Evolutionary conservation across 2,329 filamentous ascomycete species (phyloP), one percentile per base, ranked within the genome.

Genomic region (Elsinoe ampelina): DNA sequence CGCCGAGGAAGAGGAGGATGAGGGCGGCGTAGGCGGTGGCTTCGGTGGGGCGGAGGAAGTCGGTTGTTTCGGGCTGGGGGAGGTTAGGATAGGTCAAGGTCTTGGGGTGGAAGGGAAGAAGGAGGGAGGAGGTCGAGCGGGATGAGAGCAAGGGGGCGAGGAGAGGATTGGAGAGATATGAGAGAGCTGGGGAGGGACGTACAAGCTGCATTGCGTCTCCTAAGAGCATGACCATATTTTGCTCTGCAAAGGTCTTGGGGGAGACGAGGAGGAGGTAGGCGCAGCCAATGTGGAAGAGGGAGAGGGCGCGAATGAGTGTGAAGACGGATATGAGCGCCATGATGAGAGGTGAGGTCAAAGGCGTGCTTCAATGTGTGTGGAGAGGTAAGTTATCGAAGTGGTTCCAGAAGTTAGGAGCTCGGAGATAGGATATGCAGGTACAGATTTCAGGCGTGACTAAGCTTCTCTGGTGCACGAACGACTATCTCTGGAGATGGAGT

Each of bases 181-280:
- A 5, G 22, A 22, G 22, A 22, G 22, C 22, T 3, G 7, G 26
- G 26, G 5, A 7, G 26, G 26, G 7, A 65, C 77, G 58, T 77
- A 92, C 89, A 69, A 95, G 80, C 63, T 85, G 82, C 83, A 95
- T 87, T 55, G 87, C 83, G 71, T 95, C 86, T 56, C 89, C 89
- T 22, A 95, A 74, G 30, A 95, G 80, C 63, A 83, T 88, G 48
- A 95, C 87, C 19, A 95, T 71, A 54, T 85, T 83, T 66, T 95
- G 89, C 67, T 92, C 85, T 50, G 87, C 83, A 64, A 96, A 78
- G 42, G 80, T 77, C 60, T 75, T 73, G 5, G 91, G 91, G 58
- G 79, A 84, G 41, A 82, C 85, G 65, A 95, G 78, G 73, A 96
- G 86, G 75, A 93, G 89, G 72, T 85, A 90, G 65, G 85, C 89